Evolutionary conservation across 306 rosid species (phyloP).

Genomic region (Pterocarpus macrocarpus): DNA sequence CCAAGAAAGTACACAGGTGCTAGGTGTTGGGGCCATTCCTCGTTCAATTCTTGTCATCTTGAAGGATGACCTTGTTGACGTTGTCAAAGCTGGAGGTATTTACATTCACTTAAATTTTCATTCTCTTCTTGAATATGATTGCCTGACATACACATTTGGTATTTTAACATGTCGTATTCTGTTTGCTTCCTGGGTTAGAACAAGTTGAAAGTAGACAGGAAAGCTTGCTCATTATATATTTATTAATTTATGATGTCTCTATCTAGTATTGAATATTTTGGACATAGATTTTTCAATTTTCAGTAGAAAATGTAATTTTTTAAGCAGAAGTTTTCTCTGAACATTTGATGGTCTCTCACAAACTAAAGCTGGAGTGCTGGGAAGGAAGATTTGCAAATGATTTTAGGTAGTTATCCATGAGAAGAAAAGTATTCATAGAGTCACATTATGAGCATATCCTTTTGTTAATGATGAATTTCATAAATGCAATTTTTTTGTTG

Average conservation of each 20-base stretch:
- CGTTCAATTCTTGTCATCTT: conserved; percentile 89
- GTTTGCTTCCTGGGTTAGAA: no score
- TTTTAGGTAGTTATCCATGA: not conserved
- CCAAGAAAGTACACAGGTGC: conserved; percentile 88
- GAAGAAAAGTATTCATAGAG: not conserved
- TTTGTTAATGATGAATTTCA: conserved; percentile 6
- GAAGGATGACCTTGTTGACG: conserved; percentile 93
- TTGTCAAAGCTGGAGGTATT: conserved; percentile 97
- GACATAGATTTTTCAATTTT: no score
- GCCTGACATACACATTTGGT: not conserved
- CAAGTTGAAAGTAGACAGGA: no score
- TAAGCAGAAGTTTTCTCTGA: no score
- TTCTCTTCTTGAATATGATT: conserved; percentile 17
- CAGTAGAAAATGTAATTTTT: no score
- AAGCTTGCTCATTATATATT: no score
- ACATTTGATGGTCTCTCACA: no score
- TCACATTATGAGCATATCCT: not conserved
- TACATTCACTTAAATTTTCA: conserved; percentile 32
- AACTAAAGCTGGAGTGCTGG: no score
- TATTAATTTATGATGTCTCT: no score
- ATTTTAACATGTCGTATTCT: conserved; percentile 7
- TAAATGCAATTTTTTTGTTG: conserved; percentile 17
- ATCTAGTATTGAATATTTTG: no score
- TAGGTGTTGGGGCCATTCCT: conserved; percentile 96
- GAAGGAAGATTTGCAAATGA: not conserved